phyloP scores from a whole-genome alignment of 1,284 basidiomycete species.

The Pyrrhoderma noxium region DNA sequence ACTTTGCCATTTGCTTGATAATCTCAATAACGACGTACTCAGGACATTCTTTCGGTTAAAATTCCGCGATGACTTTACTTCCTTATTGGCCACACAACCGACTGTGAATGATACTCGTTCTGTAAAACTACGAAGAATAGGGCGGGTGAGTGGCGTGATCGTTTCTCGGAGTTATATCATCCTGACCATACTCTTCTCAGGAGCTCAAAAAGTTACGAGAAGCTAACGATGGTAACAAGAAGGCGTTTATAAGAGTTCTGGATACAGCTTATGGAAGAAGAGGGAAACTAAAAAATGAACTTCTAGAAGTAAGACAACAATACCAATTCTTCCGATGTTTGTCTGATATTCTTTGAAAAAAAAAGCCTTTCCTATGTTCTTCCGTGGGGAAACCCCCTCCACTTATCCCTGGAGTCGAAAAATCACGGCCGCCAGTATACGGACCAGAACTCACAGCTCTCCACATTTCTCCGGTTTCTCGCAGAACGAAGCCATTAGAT shows the following conservation, averaged over 20 bases:
- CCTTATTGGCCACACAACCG: neutral
- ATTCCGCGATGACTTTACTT: constrained; percentile 45
- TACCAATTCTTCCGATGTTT: neutral
- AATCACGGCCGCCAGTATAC: constrained; percentile 55
- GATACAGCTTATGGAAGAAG: constrained; percentile 73
- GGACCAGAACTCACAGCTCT: constrained; percentile 55
- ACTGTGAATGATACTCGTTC: constrained; percentile 16
- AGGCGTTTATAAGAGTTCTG: constrained; percentile 55
- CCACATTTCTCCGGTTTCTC: constrained; percentile 45
- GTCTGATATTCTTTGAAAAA: constrained; percentile 2
- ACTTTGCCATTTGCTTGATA: constrained; percentile 1
- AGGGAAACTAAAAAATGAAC: constrained; percentile 61
- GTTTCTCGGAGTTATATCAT: too few relatives aligned
- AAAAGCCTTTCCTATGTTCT: constrained; percentile 47
- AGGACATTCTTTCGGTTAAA: constrained; percentile 64
- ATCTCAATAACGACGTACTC: constrained; percentile 16
- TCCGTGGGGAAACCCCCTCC: constrained; percentile 34
- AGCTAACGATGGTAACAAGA: constrained; percentile 47
- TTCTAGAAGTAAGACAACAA: constrained; percentile 43
- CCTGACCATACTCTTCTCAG: constrained; percentile 29
- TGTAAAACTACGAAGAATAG: constrained; percentile 42
- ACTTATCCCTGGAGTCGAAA: constrained; percentile 45
- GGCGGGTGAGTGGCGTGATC: constrained; percentile 33
- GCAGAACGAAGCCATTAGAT: constrained; percentile 32
- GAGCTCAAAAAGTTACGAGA: constrained; percentile 45